Percentiles rank a stretch among this genome's conserved stretches.
Evolutionary conservation across 108 stramenopile genomes (phyloP).

Genomic region (Mayamaea pseudoterrestris): DNA sequence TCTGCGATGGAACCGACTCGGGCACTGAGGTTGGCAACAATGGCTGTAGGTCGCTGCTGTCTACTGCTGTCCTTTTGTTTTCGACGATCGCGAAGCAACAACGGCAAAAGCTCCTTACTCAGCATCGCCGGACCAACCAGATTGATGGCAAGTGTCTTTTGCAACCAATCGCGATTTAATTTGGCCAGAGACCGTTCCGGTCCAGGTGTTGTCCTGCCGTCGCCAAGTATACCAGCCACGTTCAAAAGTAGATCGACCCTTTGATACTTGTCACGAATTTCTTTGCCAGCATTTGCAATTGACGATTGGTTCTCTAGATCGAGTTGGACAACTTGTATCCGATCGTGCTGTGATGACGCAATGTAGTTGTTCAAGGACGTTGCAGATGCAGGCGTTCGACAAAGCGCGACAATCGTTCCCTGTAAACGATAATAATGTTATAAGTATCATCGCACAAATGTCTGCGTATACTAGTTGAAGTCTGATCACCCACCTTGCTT

Average conservation of each 20-base stretch:
- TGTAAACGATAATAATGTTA: no score
- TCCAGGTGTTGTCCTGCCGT: constrained; percentile 43
- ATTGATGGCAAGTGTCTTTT: constrained; percentile 63
- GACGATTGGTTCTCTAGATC: constrained; percentile 59
- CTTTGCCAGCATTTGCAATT: constrained; percentile 29
- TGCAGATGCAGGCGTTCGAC: constrained; percentile 32
- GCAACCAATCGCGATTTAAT: constrained; percentile 73
- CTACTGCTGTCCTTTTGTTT: constrained; percentile 9
- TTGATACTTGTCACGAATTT: constrained; percentile 24
- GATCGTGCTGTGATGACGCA: constrained; percentile 7
- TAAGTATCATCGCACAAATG: neutral
- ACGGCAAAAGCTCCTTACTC: constrained; percentile 42
- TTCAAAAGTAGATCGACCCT: constrained; percentile 60
- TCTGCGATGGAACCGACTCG: constrained; percentile 87
- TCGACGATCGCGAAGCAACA: constrained; percentile 38
- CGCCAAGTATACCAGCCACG: constrained; percentile 73
- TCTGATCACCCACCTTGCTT: constrained; percentile 18
- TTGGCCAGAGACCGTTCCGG: constrained; percentile 62
- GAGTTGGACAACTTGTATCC: constrained; percentile 31
- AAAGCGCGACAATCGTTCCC: constrained; percentile 66
- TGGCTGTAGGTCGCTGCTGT: constrained; percentile 19
- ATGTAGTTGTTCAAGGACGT: constrained; percentile 5
- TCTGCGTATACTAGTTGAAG: neutral
- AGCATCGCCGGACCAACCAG: constrained; percentile 70
- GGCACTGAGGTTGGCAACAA: constrained; percentile 79